These are phyloP conservation scores for Tritrichomonas foetus DNA, from an alignment of 208 protist species.

Conservation along the genomic window DNA sequence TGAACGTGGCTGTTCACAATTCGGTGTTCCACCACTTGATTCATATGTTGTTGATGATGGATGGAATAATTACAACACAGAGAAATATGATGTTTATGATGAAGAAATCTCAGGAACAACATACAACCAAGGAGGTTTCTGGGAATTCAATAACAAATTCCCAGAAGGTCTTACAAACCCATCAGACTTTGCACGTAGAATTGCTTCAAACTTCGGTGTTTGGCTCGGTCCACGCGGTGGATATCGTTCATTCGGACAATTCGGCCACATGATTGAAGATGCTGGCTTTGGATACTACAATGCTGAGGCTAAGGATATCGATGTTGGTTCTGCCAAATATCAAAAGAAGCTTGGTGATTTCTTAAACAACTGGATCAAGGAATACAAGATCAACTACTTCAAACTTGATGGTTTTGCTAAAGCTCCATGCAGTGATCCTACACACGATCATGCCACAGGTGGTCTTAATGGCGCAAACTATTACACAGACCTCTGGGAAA, in stretches of 20 bases:
- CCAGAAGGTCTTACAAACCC: not conserved
- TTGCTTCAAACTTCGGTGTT: not conserved
- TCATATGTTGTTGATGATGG: conserved; percentile 17
- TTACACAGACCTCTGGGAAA: not conserved
- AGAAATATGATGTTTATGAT: not conserved
- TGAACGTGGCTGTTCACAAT: not conserved
- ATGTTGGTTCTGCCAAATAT: not conserved
- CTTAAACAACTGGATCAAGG: not conserved
- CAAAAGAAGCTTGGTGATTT: not conserved
- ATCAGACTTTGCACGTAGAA: not conserved
- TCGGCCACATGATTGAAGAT: not conserved
- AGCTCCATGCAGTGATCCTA: not conserved
- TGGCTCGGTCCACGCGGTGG: not conserved
- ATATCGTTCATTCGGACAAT: not conserved
- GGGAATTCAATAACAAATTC: not conserved
- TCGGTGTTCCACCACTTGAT: not conserved
- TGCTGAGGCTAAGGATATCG: not conserved
- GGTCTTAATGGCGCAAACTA: not conserved
- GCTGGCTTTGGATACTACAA: not conserved
- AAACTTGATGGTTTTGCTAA: not conserved
- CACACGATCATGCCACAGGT: not conserved
- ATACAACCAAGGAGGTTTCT: not conserved
- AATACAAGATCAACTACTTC: not conserved
- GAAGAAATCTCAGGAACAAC: not conserved
- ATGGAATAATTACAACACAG: not conserved